Base-by-base conservation (phyloP, 805 yeast species). In the Jamesozyma lodderae region DNA sequence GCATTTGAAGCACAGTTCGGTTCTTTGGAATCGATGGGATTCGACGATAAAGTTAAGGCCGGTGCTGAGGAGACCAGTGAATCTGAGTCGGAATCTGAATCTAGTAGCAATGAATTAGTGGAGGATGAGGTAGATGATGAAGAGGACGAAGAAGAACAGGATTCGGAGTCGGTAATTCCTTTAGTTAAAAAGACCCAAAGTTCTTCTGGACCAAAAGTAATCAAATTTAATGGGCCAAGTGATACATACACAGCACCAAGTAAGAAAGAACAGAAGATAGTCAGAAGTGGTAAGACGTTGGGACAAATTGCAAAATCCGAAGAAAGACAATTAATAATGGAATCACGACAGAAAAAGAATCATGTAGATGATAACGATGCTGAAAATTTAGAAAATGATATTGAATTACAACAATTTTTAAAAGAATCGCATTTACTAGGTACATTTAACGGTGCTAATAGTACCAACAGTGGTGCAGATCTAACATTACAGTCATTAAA, bases 1-100 rank as follows among this genome's bases (percentile, higher is more conserved):
- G 73, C 75, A 27, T 78, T 78, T 51, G 84, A 78, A 49, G 73
- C 73, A 3, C 82, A 76, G 55, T 78, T 78, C 51, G 83, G 83
- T 0, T 60, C 72, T 2, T 48, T 78, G 10, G 81, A 73, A 47
- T 61, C 62, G 2, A 55, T 77, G 68, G 78, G 79, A 4, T 72
- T 57, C 43, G 65, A 68, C 22, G 79, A 73, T 47, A 63, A 62
- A 47, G 63, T 69, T 6, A 66, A 62, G n/a, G 27, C 30, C 15
- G 14, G 36, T 15, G 17, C 13, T 21, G 19, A 24, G 16, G 7
- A 27, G 15, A 24, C 18, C 18, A 13, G n/a, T 15, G 15, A 15
- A 2, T 5, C 19, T 5, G 33, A 28, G 16, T 6, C 11, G 11
- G 40, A 32, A 17, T 29, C 35, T 14, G 33, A 16, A 9, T 32